phyloP scores from a whole-genome alignment of 139 green algal species.

The Tetradesmus obliquus region DNA sequence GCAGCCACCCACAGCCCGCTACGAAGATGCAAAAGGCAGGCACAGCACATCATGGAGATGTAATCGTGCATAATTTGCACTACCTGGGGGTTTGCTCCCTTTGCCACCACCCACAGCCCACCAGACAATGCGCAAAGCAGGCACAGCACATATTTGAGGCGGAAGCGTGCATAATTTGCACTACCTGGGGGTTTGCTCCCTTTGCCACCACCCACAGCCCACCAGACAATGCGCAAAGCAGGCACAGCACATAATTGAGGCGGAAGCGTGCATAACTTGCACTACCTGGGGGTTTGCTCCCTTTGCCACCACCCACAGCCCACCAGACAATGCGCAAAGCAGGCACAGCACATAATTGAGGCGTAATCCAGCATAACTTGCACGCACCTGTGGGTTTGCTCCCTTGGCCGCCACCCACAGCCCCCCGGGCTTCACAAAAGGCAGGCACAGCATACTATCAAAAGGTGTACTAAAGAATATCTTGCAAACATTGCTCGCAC shows the following conservation, averaged over 20 bases:
- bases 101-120: too few relatives aligned
- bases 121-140: not conserved
- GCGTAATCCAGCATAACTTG: too few relatives aligned
- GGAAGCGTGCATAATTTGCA: too few relatives aligned
- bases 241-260: not conserved
- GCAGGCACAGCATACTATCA: constrained; percentile 87
- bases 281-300: too few relatives aligned
- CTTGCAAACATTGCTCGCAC: constrained; percentile 30
- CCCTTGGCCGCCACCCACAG: constrained; percentile 45
- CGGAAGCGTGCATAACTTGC: too few relatives aligned
- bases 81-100: too few relatives aligned
- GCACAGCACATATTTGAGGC: not conserved
- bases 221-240: not conserved
- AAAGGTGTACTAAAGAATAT: constrained; percentile 64
- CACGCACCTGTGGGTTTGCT: not conserved
- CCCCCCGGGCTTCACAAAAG: constrained; percentile 80
- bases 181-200: too few relatives aligned
- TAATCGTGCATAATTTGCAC: too few relatives aligned
- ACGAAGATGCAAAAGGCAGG: too few relatives aligned
- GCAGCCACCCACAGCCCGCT: not conserved
- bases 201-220: too few relatives aligned
- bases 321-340: not conserved
- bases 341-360: not conserved
- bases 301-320: too few relatives aligned
- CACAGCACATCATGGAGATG: too few relatives aligned